A percentile compares a stretch with the other conserved stretches of the same genome.
Conservation (phyloP, 148 eudicot species). For the Rhododendron henanense region DNA sequence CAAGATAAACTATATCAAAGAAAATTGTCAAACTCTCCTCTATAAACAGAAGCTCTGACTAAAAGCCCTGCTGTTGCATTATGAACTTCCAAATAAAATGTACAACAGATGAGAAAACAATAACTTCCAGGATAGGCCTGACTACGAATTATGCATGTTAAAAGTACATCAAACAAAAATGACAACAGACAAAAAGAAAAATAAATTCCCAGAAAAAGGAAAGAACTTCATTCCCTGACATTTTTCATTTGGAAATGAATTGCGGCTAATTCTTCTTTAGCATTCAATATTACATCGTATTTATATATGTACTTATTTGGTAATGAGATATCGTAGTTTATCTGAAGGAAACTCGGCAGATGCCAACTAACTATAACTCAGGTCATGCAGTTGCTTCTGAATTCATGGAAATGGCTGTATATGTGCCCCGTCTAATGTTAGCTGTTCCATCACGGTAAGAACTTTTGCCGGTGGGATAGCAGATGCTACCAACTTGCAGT, state of each 20-base stretch:
- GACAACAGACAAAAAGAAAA: background rate
- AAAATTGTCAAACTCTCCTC: background rate
- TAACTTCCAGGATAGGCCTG: background rate
- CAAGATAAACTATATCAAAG: no score
- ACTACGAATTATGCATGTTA: background rate
- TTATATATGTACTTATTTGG: background rate
- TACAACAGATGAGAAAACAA: background rate
- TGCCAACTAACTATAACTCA: background rate
- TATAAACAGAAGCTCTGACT: background rate
- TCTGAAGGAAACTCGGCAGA: background rate
- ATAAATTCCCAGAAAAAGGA: background rate
- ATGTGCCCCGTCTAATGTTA: background rate
- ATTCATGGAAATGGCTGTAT: background rate
- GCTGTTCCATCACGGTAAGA: background rate
- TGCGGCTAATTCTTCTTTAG: background rate
- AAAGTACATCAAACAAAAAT: background rate
- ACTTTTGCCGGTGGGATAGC: background rate
- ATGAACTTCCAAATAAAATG: background rate
- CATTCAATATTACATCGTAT: background rate
- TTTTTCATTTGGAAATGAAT: background rate
- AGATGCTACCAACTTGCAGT: background rate
- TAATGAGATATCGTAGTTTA: background rate
- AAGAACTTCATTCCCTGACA: background rate
- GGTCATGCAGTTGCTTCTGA: background rate
- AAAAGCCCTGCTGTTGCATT: background rate